Percentiles rank a stretch among this genome's conserved stretches.
These are phyloP conservation scores for Diaporthe amygdali DNA, from an alignment of 2,329 filamentous ascomycete species.

Conservation along the genomic window DNA sequence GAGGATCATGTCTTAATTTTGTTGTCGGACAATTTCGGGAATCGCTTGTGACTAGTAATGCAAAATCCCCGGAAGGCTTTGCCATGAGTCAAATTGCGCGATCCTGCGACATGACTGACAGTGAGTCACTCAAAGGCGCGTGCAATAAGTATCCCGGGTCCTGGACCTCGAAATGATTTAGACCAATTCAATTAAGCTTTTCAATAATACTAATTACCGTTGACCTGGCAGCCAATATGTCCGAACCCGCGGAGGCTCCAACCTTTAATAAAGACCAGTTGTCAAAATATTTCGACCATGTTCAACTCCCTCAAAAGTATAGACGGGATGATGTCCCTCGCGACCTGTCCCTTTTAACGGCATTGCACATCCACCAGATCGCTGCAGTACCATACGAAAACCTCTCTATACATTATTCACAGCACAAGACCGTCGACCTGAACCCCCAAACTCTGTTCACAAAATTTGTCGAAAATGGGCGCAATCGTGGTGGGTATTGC, in stretches of 20 bases:
- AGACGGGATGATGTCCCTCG: constrained; percentile 27
- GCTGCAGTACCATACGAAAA: constrained; percentile 62
- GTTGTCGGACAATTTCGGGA: neutral
- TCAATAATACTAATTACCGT: fast-evolving
- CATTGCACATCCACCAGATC: constrained; percentile 51
- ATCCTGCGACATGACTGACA: neutral
- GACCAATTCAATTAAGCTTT: neutral
- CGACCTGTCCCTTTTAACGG: constrained; percentile 43
- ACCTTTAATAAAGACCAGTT: constrained; percentile 22
- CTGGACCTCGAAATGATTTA: neutral
- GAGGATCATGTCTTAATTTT: neutral
- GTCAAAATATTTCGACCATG: constrained; percentile 29
- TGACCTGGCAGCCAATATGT: neutral
- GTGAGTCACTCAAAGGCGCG: neutral
- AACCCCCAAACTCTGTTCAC: constrained; percentile 51
- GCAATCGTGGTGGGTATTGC: constrained; percentile 62
- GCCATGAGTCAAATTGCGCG: neutral
- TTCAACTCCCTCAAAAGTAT: constrained; percentile 29
- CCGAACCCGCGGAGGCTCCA: neutral
- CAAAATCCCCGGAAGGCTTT: neutral
- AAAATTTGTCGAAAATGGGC: constrained; percentile 51
- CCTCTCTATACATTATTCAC: constrained; percentile 57
- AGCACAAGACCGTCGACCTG: constrained; percentile 44
- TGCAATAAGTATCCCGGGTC: neutral
- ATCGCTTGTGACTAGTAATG: neutral